Evolutionary conservation across 352 stramenopile species (phyloP), one percentile per base, ranked within the genome.

Genomic region (Phytopythium vexans): DNA sequence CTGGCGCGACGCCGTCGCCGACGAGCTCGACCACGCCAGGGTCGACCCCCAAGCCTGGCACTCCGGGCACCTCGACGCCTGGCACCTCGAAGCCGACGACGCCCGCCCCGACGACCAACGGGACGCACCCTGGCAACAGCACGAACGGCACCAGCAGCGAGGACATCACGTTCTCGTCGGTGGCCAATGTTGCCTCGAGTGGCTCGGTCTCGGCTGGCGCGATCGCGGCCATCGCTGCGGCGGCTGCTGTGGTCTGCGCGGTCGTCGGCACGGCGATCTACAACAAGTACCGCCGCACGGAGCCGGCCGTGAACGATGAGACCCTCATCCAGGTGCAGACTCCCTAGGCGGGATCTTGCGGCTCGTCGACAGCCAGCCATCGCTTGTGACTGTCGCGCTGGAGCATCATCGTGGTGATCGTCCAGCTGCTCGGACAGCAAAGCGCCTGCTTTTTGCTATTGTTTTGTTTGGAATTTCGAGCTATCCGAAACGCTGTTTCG

Each of bases 181-280:
- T 60, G 3, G 52, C 48, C 41, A 35, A 55, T 5, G 55, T 54
- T 14, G 48, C 46, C 12, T 64, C 67, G 40, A 40, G 56, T 11
- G 54, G 56, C 16, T 50, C 60, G 2, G 27, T 62, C 27, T 74
- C 60, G 36, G 64, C 52, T 10, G 64, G 58, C 3, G 60, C 68
- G 10, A 62, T 77, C 33, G 68, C 37, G 8, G 60, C 61, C 10
- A 53, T 77, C 11, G 64, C 64, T n/a, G 64, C 60, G 16, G 64
- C 55, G 2, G 64, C 68, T 6, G 68, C 60, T 12, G 68, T 56
- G 4, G 64, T 71, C 27, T 64, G 60, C n/a, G 64, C 62, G 9
- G 55, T 66, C 34, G 63, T 65, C 21, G 68, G 68, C 11, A 56
- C 66, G 34, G 60, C 61, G 15, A 62, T 77, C 38, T 77, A 74